Base-by-base conservation (phyloP, 2,329 filamentous ascomycete species). In the Chaetoscypha palmicola region DNA sequence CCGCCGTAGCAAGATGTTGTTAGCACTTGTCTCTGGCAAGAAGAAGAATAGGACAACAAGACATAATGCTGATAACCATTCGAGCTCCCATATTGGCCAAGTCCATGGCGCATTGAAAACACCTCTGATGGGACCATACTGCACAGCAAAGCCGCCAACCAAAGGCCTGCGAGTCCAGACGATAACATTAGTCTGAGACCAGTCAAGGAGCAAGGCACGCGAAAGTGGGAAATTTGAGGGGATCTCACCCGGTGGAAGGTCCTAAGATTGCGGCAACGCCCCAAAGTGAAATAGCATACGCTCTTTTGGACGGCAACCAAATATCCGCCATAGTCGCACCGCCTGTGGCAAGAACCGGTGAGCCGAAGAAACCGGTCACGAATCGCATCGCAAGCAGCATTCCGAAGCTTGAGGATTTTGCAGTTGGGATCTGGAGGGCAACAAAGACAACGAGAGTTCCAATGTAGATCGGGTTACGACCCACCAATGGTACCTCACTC, bases 381-480 rank as follows among this genome's bases (percentile, higher is more conserved):
- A 38, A 32, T n/a, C 41, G 34, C 5, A 44, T 24, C 34, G 41
- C 31, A 26, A 72, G 66, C 55, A 76, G 76, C 4, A 72, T 52
- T 2, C 65, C 53, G 4, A 75, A 61, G 0, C 71, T 74, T 2
- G 60, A 57, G 12, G 74, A 31, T 19, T 41, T 14, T 2, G 21
- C 12, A 7, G 23, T 32, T 2, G 21, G 1, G 72, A 72, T 4
- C 81, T 34, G 30, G 9, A 44, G 35, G 24, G 38, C 17, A 4
- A 44, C 41, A 57, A 85, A 87, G 17, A 85, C 66, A 41, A 75
- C 72, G 61, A 86, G 79, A 3, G 81, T 81, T 50, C 76, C 61
- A 32, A 84, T 74, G 61, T 86, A 86, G 2, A 81, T 72, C 0
- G 75, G 74, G 55, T 81, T 86, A 5, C 83, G 70, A 1, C 83